Evolutionary conservation across 1,284 basidiomycete species (phyloP).

Genomic region (Malassezia arunalokei): DNA sequence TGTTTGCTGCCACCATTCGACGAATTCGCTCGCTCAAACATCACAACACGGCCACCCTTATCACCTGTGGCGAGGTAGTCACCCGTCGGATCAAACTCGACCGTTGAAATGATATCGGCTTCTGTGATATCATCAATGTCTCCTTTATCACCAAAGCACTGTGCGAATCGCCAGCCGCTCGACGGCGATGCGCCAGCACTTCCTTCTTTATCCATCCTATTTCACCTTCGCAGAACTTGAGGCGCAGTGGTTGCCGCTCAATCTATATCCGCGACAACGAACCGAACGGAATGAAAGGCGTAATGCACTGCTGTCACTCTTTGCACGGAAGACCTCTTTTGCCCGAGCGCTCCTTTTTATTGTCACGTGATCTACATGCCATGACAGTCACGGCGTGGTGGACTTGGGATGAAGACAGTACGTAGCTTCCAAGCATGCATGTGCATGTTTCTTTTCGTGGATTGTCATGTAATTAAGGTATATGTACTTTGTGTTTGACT

Average conservation of each 20-base stretch:
- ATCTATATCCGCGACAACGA: too few species aligned
- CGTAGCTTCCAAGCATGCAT: too few species aligned
- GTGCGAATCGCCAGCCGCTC: slow-evolving; percentile 80
- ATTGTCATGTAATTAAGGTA: too few species aligned
- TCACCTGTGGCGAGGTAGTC: slow-evolving; percentile 99
- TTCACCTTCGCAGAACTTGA: neutral
- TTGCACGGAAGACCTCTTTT: too few species aligned
- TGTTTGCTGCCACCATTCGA: slow-evolving; percentile 64
- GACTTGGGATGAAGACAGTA: too few species aligned
- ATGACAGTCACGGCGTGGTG: too few species aligned
- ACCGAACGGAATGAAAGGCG: neutral
- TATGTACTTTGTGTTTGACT: too few species aligned
- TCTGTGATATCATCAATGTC: slow-evolving; percentile 99
- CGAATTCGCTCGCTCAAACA: slow-evolving; percentile 89
- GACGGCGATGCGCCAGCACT: slow-evolving; percentile 20
- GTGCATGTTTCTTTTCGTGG: too few species aligned
- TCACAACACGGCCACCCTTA: slow-evolving; percentile 91
- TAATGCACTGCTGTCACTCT: too few species aligned
- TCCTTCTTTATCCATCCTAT: slow-evolving; percentile 29
- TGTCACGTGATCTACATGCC: too few species aligned
- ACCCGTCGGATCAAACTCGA: slow-evolving; percentile 98
- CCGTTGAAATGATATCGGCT: slow-evolving; percentile 64
- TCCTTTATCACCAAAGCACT: slow-evolving; percentile 72
- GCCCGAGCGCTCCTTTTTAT: too few species aligned
- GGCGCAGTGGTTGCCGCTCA: too few species aligned